Conservation (phyloP, 1,139 yeast genomes). For the Saccharomycopsis hybrid region DNA sequence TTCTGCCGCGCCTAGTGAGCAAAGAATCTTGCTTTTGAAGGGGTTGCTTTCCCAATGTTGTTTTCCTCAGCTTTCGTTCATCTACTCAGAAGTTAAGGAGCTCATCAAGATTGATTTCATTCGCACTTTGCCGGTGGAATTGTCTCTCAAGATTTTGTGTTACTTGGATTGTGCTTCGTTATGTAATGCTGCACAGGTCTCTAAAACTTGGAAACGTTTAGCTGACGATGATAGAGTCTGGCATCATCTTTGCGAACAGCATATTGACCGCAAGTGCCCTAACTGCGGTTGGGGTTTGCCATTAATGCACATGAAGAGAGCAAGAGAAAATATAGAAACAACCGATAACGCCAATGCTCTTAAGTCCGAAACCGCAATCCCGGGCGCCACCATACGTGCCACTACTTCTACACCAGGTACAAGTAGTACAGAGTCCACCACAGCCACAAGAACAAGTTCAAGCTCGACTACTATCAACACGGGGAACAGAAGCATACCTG, state of each 20-base stretch:
- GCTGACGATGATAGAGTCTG: constrained; percentile 97
- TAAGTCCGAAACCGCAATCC: constrained; percentile 15
- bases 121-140: constrained; percentile 76
- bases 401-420: not conserved
- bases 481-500: not conserved
- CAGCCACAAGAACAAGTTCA: not conserved
- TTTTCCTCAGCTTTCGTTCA: constrained; percentile 83
- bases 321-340: constrained; percentile 36
- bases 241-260: constrained; percentile 98
- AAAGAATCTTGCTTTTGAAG: constrained; percentile 68
- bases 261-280: constrained; percentile 93
- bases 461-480: not conserved
- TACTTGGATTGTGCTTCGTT: constrained; percentile 87
- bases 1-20: constrained; percentile 62
- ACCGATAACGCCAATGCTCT: constrained; percentile 19
- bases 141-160: constrained; percentile 76
- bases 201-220: constrained; percentile 72
- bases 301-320: constrained; percentile 73
- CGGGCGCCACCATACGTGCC: constrained; percentile 9
- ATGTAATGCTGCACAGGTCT: constrained; percentile 91
- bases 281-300: constrained; percentile 99
- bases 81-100: constrained; percentile 71
- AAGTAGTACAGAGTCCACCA: not conserved
- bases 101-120: constrained; percentile 86
- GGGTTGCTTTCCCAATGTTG: constrained; percentile 89